These are phyloP conservation scores for Ustilago trichophora DNA, from an alignment of 1,284 basidiomycete genomes.

Conservation along the genomic window DNA sequence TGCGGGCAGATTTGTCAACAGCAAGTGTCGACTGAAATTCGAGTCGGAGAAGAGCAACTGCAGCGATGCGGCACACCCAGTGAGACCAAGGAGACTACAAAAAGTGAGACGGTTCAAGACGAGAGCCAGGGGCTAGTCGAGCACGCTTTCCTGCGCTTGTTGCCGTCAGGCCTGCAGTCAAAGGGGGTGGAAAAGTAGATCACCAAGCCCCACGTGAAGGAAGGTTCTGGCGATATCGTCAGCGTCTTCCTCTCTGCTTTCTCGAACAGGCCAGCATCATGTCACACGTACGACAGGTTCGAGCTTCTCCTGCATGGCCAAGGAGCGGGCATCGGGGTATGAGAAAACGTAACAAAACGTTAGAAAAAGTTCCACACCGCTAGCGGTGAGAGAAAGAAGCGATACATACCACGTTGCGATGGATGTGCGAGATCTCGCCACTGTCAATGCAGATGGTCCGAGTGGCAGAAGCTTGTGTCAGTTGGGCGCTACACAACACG, in stretches of 20 bases:
- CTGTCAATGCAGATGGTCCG: slow-evolving; percentile 1
- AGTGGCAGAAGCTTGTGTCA: not conserved
- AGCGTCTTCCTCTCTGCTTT: too few relatives aligned
- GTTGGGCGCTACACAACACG: not conserved
- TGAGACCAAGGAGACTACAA: not conserved
- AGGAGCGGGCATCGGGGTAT: too few relatives aligned
- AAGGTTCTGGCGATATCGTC: not conserved
- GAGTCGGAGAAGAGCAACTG: too few relatives aligned
- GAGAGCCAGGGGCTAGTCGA: not conserved
- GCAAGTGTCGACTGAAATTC: too few relatives aligned
- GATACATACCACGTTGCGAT: slow-evolving; percentile 32
- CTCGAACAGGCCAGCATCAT: too few relatives aligned
- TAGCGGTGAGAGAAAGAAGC: too few relatives aligned
- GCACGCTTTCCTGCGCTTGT: slow-evolving; percentile 3
- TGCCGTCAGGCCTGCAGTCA: slow-evolving; percentile 9
- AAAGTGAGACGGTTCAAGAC: not conserved
- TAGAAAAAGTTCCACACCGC: too few relatives aligned
- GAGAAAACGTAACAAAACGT: too few relatives aligned
- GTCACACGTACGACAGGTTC: slow-evolving; percentile 6
- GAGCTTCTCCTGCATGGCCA: slow-evolving; percentile 12
- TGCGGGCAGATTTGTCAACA: too few relatives aligned
- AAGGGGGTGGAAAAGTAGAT: too few relatives aligned
- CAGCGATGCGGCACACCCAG: too few relatives aligned
- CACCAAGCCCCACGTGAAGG: slow-evolving; percentile 4
- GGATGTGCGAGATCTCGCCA: slow-evolving; percentile 7